Percentiles rank a stretch among this genome's conserved stretches.
phyloP scores from a whole-genome alignment of 805 yeast species.

The Candida lessepsii region DNA sequence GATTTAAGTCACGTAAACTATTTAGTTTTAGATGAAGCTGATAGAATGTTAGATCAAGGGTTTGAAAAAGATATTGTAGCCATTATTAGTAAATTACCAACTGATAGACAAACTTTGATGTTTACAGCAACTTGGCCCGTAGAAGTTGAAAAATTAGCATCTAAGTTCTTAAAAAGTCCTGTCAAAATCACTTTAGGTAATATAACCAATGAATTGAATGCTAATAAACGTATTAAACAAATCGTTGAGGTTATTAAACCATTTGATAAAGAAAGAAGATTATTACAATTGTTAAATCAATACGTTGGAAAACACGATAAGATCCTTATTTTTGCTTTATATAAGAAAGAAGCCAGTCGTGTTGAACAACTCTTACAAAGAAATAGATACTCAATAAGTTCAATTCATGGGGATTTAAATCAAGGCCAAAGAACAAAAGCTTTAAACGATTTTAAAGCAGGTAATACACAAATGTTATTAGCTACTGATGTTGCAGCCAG shows the following conservation, averaged over 20 bases:
- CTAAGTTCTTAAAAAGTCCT: slow-evolving; percentile 79
- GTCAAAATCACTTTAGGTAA: slow-evolving; percentile 91
- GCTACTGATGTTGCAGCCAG: slow-evolving; percentile 99
- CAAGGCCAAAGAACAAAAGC: slow-evolving; percentile 93
- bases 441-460: slow-evolving; percentile 78
- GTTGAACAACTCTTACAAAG: slow-evolving; percentile 72
- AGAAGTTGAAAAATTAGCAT: slow-evolving; percentile 90
- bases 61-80: slow-evolving; percentile 93
- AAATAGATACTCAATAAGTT: slow-evolving; percentile 80
- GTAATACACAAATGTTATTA: slow-evolving; percentile 69
- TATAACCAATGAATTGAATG: slow-evolving; percentile 81
- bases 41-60: slow-evolving; percentile 97
- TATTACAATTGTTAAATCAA: slow-evolving; percentile 68
- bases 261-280: slow-evolving; percentile 71
- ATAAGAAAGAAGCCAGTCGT: slow-evolving; percentile 94
- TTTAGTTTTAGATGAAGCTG: slow-evolving; percentile 95
- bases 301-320: slow-evolving; percentile 74
- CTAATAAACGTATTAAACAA: slow-evolving; percentile 92
- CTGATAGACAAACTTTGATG: slow-evolving; percentile 86
- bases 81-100: slow-evolving; percentile 60
- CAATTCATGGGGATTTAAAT: slow-evolving; percentile 93
- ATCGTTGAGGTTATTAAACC: slow-evolving; percentile 86
- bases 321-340: slow-evolving; percentile 86
- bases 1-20: slow-evolving; percentile 66
- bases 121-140: slow-evolving; percentile 99